Evolutionary conservation across 2,329 filamentous ascomycete genomes (phyloP), one percentile per base, ranked within the genome.

Genomic region (Sclerotinia nivalis): DNA sequence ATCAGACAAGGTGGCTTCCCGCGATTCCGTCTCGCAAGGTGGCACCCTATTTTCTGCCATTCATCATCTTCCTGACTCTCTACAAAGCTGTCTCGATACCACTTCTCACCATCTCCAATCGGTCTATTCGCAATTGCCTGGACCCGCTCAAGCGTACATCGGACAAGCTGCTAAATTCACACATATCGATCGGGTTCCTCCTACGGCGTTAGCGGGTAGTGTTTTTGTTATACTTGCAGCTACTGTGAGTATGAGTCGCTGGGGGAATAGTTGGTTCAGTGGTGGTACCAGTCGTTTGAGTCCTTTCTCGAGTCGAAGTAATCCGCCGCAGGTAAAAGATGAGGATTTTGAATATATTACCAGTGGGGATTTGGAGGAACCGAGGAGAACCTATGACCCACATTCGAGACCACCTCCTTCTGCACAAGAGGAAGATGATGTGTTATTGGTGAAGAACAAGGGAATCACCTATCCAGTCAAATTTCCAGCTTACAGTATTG

Each of bases 291-390:
- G 74, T 34, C 71, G 76, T 54, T 70, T 77, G 56, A 78, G 77
- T 55, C 78, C 78, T 9, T 79, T 78, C 71, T 75, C 77, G 65
- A 76, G 76, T 52, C 72, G 77, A 71, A 68, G 72, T 59, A 82
- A 84, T 55, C 80, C 84, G 13, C 86, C 88, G 45, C 85, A 88
- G 73, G 89, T 94, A 71, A 91, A 88, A 75, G 90, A 93, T 74
- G 87, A 90, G 47, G 91, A 94, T 81, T 95, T 89, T 79, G 90
- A 88, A 78, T 94, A 95, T 82, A 93, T 94, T 77, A 93, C 91
- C n/a, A 89, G 89, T 40, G 88, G 92, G 76, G 91, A 94, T 76
- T 80, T 93, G 52, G 84, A 87, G 71, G 80, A 82, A 49, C 79
- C 79, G 37, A 80, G 77, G 71, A 78, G 76, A 78, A 76, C 80